Evolutionary conservation across 1,139 yeast genomes (phyloP).

Genomic region (Yamadazyma oceani): DNA sequence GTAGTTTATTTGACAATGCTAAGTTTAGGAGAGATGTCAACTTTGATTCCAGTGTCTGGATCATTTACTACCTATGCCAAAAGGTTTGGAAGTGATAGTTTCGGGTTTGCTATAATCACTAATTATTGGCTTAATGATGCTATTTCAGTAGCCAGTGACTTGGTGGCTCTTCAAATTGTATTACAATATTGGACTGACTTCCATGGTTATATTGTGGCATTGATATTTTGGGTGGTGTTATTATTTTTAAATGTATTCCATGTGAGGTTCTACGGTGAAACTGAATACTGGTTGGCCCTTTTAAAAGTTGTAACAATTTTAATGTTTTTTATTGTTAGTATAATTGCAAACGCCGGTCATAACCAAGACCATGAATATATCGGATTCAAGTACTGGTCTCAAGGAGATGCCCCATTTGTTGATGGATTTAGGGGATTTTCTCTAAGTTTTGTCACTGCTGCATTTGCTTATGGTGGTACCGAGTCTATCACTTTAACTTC

Average conservation of each 20-base stretch:
- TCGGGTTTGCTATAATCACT: slow-evolving; percentile 61
- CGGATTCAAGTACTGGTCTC: slow-evolving; percentile 40
- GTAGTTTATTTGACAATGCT: slow-evolving; percentile 62
- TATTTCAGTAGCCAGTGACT: slow-evolving; percentile 59
- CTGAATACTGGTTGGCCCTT: slow-evolving; percentile 41
- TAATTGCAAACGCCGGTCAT: slow-evolving; percentile 37
- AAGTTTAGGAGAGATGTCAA: slow-evolving; percentile 65
- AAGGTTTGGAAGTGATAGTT: slow-evolving; percentile 60
- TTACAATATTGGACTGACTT: slow-evolving; percentile 63
- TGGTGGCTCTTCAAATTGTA: slow-evolving; percentile 59
- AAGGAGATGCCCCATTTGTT: slow-evolving; percentile 44
- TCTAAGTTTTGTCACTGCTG: slow-evolving; percentile 49
- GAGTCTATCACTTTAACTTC: slow-evolving; percentile 66
- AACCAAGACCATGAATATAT: slow-evolving; percentile 35
- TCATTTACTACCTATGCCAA: slow-evolving; percentile 61
- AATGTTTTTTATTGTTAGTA: slow-evolving; percentile 40
- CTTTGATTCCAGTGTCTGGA: slow-evolving; percentile 61
- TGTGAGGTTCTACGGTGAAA: slow-evolving; percentile 49
- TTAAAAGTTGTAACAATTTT: slow-evolving; percentile 40
- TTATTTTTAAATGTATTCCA: slow-evolving; percentile 52
- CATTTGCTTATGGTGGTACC: slow-evolving; percentile 69
- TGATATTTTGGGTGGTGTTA: slow-evolving; percentile 59
- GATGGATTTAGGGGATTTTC: slow-evolving; percentile 43
- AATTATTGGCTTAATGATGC: slow-evolving; percentile 71
- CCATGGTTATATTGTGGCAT: slow-evolving; percentile 56